These are phyloP conservation scores for Dendrobium catenatum DNA, from an alignment of 106 monocot species.

Conservation along the genomic window DNA sequence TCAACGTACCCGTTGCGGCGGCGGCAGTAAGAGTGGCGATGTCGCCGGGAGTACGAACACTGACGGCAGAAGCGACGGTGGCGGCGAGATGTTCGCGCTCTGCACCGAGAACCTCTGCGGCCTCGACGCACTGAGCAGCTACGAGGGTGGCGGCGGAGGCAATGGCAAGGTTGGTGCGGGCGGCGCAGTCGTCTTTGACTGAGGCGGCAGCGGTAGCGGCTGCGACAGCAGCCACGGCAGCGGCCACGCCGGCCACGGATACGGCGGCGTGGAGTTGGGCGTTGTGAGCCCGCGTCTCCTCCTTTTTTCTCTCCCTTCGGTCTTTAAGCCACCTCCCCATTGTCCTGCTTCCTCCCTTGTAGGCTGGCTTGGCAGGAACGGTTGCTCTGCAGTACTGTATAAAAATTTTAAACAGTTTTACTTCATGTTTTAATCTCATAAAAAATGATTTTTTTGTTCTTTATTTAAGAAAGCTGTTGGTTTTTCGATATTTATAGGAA, in stretches of 20 bases:
- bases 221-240: conserved; percentile 46
- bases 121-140: conserved; percentile 72
- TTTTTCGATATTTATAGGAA: no score
- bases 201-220: conserved; percentile 36
- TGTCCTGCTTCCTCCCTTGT: conserved; percentile 16
- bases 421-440: neutral
- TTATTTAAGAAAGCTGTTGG: no score
- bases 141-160: conserved; percentile 70
- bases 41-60: conserved; percentile 49
- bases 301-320: conserved; percentile 61
- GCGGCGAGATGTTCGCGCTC: conserved; percentile 55
- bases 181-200: conserved; percentile 31
- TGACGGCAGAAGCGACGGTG: conserved; percentile 57
- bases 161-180: conserved; percentile 51
- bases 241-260: conserved; percentile 68
- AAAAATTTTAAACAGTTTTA: neutral
- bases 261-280: conserved; percentile 75
- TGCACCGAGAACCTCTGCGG: conserved; percentile 53
- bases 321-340: conserved; percentile 83
- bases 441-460: no score
- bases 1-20: conserved; percentile 59
- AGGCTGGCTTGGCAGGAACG: conserved; percentile 18
- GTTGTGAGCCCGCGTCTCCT: conserved; percentile 71
- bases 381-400: conserved; percentile 48
- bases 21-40: conserved; percentile 57